These are phyloP conservation scores for Clohesyomyces aquaticus DNA, from an alignment of 495 filamentous ascomycete species.

Conservation along the genomic window DNA sequence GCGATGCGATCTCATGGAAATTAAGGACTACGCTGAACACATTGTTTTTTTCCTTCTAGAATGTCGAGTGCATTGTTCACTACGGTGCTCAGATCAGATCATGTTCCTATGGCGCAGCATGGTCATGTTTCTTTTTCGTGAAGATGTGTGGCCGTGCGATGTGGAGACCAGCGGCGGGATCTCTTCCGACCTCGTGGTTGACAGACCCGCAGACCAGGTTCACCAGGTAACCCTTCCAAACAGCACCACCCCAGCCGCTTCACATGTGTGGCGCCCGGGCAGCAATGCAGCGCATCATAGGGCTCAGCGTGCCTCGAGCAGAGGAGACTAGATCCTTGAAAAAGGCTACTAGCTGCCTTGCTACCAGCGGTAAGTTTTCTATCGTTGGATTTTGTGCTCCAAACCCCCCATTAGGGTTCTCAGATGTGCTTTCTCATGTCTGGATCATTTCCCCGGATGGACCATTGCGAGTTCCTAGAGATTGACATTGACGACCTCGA, in stretches of 20 bases:
- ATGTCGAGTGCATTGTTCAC: background rate
- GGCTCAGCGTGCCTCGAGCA: background rate
- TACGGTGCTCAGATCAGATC: background rate
- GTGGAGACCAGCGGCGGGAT: background rate
- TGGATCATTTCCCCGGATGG: background rate
- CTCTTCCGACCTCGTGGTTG: constrained; percentile 3
- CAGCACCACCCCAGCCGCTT: constrained; percentile 1
- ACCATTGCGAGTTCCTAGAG: constrained; percentile 24
- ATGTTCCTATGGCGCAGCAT: background rate
- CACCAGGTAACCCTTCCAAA: constrained; percentile 1
- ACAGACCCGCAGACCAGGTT: background rate
- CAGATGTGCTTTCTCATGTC: background rate
- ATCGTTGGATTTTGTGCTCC: background rate
- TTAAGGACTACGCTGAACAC: background rate
- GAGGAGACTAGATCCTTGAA: constrained; percentile 8
- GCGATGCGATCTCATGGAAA: constrained; percentile 1
- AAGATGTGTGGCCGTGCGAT: background rate
- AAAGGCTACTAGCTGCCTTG: constrained; percentile 16
- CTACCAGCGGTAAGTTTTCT: background rate
- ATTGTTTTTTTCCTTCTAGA: constrained; percentile 20
- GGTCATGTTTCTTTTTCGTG: constrained; percentile 23
- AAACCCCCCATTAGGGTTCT: background rate
- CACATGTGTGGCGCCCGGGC: constrained; percentile 24
- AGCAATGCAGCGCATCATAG: constrained; percentile 5
- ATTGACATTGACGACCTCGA: constrained; percentile 28